Evolutionary conservation across 352 stramenopile species (phyloP), one percentile per base, ranked within the genome.

Genomic region (Globisporangium rhizosaccharum): DNA sequence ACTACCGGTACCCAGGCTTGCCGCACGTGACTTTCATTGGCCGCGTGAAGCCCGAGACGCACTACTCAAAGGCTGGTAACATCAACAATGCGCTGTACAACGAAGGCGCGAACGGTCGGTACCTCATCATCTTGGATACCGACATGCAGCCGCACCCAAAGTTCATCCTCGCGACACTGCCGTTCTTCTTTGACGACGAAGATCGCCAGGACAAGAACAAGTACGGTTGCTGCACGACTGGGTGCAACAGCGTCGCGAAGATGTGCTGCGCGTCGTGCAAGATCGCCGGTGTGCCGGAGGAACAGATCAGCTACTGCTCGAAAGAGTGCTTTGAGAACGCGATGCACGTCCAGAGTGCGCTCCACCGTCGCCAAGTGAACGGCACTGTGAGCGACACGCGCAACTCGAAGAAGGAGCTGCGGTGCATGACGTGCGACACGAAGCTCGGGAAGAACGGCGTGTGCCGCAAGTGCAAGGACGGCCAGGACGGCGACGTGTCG

Each of bases 51-150:
- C 77, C 85, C 0, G 56, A 73, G 46, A 67, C 56, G 20, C 80
- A 96, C 70, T 89, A 89, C 74, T 88, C 78, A 0, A 94, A 95
- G 68, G 87, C 87, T 8, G 87, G 87, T 9, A 96, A 96, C 76
- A 90, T 96, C 63, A 96, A 96, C 75, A 96, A 96, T 63, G 82
- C 70, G 36, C 63, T 94, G 66, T 93, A 93, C 71, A 94, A 96
- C 61, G 87, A 96, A 68, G 85, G 85, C 6, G 71, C 82, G 3
- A 90, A 76, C 61, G 87, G 83, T 0, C 80, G 82, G 12, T 94
- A 95, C 69, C 66, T 87, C 36, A 46, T 96, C 26, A 63, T 95
- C 17, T 67, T 96, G 3, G 85, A 95, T 60, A 85, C 79, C 49
- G 87, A 96, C 50, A 95, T 94, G 85, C 81, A 92, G 63, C 85